Percentiles rank a stretch among this genome's conserved stretches.
Evolutionary conservation across 805 yeast species (phyloP).

Genomic region (Candida nanaspora): DNA sequence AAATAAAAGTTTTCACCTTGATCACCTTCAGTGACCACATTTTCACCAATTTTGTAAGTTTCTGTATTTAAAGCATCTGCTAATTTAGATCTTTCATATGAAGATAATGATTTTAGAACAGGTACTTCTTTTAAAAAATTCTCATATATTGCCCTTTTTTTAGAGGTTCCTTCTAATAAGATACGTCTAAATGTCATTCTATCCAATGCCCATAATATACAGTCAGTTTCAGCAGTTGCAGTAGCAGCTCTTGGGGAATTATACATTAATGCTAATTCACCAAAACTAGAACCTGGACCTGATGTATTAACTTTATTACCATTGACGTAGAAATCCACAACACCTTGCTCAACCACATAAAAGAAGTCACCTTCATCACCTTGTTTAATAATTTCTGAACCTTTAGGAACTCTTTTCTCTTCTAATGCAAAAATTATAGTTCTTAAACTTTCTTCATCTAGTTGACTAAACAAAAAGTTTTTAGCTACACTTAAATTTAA

Average conservation of each 20-base stretch:
- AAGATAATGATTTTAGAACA: constrained; percentile 62
- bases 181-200: constrained; percentile 89
- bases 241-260: constrained; percentile 98
- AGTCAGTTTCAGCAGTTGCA: constrained; percentile 63
- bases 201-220: constrained; percentile 87
- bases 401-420: constrained; percentile 55
- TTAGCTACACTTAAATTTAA: constrained; percentile 65
- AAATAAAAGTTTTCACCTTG: constrained; percentile 68
- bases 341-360: constrained; percentile 78
- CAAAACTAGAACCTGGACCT: constrained; percentile 88
- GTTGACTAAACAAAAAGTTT: constrained; percentile 78
- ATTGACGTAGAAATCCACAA: constrained; percentile 74
- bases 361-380: constrained; percentile 95
- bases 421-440: constrained; percentile 81
- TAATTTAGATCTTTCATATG: constrained; percentile 80
- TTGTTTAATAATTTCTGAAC: constrained; percentile 68
- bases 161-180: constrained; percentile 81
- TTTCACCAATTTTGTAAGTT: constrained; percentile 59
- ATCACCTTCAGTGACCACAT: constrained; percentile 82
- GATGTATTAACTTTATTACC: constrained; percentile 62
- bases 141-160: constrained; percentile 86
- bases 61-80: constrained; percentile 92
- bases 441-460: constrained; percentile 70
- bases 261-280: constrained; percentile 96
- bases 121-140: constrained; percentile 82